These are phyloP conservation scores for Magnolia changhungtana DNA, from an alignment of 164 flowering plant species.

Conservation along the genomic window DNA sequence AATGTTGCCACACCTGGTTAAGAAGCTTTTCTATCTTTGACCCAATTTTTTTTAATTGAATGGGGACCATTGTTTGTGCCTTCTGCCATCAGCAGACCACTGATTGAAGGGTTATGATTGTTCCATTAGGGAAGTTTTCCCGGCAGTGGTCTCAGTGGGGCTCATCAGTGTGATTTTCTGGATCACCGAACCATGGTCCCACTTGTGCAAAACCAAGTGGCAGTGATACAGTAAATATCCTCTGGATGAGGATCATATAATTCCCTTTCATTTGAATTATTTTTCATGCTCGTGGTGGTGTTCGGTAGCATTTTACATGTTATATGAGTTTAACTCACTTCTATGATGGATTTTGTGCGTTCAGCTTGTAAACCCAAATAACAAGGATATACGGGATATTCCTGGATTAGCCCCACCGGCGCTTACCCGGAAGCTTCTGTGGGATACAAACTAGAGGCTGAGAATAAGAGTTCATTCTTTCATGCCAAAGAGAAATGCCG, in stretches of 20 bases:
- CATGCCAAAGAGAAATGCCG: not conserved
- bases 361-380: slow-evolving; percentile 81
- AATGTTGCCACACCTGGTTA: too few species aligned
- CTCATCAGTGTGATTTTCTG: too few species aligned
- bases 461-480: not conserved
- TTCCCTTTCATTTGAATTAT: not conserved
- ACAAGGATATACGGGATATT: slow-evolving; percentile 82
- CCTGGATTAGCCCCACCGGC: slow-evolving; percentile 96
- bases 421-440: slow-evolving; percentile 54
- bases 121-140: too few species aligned
- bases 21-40: too few species aligned
- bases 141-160: too few species aligned
- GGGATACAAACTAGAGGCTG: slow-evolving; percentile 19
- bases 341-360: slow-evolving; percentile 7
- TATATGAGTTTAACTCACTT: not conserved
- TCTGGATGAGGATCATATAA: not conserved
- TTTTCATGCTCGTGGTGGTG: not conserved
- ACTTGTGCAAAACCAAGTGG: too few species aligned
- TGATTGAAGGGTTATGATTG: too few species aligned
- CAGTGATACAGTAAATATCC: not conserved
- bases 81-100: too few species aligned
- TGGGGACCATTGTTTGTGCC: too few species aligned
- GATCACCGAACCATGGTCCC: too few species aligned
- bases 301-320: not conserved
- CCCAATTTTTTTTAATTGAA: too few species aligned